Percentiles rank a stretch among this genome's conserved stretches.
Evolutionary conservation across 2,329 filamentous ascomycete species (phyloP).

Genomic region (Claviceps monticola): DNA sequence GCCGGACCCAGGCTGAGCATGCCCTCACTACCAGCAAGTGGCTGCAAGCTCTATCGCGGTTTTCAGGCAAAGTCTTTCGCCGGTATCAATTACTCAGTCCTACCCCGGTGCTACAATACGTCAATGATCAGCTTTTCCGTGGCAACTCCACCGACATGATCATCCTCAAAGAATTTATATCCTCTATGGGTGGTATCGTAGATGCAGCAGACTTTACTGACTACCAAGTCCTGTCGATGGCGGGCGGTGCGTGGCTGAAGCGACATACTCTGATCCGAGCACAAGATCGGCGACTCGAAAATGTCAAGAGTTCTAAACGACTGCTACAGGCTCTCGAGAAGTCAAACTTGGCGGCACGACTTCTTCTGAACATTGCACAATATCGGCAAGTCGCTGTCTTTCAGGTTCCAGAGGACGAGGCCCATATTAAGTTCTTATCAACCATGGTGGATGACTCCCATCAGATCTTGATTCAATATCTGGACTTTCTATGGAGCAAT

Average conservation of each 20-base stretch:
- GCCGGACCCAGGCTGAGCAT: conserved; percentile 47
- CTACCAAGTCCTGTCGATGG: conserved; percentile 73
- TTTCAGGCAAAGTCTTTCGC: conserved; percentile 80
- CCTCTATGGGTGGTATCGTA: conserved; percentile 86
- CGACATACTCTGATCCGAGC: conserved; percentile 68
- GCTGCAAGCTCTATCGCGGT: conserved; percentile 80
- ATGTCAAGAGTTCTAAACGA: conserved; percentile 59
- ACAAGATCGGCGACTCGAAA: conserved; percentile 69
- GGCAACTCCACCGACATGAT: conserved; percentile 86
- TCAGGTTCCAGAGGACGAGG: conserved; percentile 53
- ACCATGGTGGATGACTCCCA: conserved; percentile 86
- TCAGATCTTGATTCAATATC: conserved; percentile 70
- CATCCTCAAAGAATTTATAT: conserved; percentile 79
- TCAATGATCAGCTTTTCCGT: conserved; percentile 66
- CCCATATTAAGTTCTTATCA: conserved; percentile 78
- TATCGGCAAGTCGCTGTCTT: conserved; percentile 80
- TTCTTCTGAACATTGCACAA: conserved; percentile 83
- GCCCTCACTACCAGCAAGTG: conserved; percentile 73
- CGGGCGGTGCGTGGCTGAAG: conserved; percentile 62
- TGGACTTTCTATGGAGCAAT: conserved; percentile 77
- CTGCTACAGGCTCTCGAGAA: conserved; percentile 69
- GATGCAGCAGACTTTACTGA: conserved; percentile 82
- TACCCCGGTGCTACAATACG: conserved; percentile 76
- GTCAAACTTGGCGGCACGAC: conserved; percentile 61
- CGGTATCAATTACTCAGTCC: conserved; percentile 75